Evolutionary conservation across 768 basidiomycete species (phyloP), one percentile per base, ranked within the genome.

Genomic region (Mycena metata): DNA sequence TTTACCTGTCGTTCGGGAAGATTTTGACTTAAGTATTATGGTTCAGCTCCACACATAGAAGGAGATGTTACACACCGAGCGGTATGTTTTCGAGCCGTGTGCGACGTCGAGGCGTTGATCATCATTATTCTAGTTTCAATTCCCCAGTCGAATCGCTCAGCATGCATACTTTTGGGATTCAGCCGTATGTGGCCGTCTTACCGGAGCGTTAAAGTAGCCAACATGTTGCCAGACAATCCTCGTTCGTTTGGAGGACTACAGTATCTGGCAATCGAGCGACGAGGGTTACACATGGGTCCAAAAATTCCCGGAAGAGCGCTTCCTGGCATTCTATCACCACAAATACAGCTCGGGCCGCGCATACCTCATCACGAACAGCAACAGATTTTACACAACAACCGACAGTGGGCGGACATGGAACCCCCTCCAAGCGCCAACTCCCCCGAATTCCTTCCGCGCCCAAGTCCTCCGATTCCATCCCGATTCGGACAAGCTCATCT

Each of bases 201-300:
- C 24, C 1, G 6, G 2, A 30, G 23, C 49, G 52, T 64, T 46
- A 75, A 60, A 67, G n/a, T 41, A 51, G n/a, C 24, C 41, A 43
- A 63, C 11, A 39, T 39, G 39, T 39, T 39, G 9, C 70, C 0
- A 94, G 87, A 95, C 95, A 0, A 86, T 98, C 61, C 88, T 99
- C 41, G 89, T 94, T 47, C 90, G 93, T 7, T 85, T 97, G 3
- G 76, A 76, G 0, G 95, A 98, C 74, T 79, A 88, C 66, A 85
- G 87, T 0, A 83, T 98, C 56, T 98, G 95, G 95, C 96, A 97
- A 81, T 97, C 95, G 1, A 88, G 88, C 73, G 98, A 96, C 76
- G 96, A 99, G 79, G 97, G 97, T 2, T 95, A 94, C 79, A 90
- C 90, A 0, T 99, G 96, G 96, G 84, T 84, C 50, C 90, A 89